Conservation (phyloP, 148 eudicot species). For the Rhododendron henanense region DNA sequence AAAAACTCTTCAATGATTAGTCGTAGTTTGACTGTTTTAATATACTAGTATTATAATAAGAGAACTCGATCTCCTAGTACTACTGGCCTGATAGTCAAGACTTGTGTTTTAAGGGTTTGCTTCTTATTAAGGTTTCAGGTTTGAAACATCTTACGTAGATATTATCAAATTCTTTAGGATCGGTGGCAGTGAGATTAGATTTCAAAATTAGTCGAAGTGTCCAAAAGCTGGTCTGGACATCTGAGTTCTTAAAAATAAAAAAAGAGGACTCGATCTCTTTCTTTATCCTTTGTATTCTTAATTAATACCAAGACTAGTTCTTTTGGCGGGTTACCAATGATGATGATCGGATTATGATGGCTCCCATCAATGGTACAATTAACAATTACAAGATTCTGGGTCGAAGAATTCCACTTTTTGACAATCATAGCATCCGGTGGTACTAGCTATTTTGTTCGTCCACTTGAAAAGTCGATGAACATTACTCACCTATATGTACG, state of each 20-base stretch:
- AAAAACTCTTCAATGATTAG: background rate
- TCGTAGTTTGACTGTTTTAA: background rate
- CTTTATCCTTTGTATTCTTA: background rate
- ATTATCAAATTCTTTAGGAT: too few relatives aligned
- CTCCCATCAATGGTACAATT: background rate
- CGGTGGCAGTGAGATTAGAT: too few relatives aligned
- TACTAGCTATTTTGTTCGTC: background rate
- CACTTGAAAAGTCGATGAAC: background rate
- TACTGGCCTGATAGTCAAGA: too few relatives aligned
- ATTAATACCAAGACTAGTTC: background rate
- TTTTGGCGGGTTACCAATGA: conserved; percentile 16
- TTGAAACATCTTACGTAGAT: too few relatives aligned
- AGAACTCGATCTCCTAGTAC: background rate
- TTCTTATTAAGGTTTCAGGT: too few relatives aligned
- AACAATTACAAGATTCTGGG: conserved; percentile 6
- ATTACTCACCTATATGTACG: background rate
- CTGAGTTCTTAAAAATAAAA: too few relatives aligned
- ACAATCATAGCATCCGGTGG: background rate
- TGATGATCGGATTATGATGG: conserved; percentile 9
- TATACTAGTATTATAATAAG: background rate
- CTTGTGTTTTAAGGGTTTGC: too few relatives aligned
- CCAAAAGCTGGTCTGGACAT: background rate
- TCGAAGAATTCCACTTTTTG: background rate
- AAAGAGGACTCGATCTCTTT: background rate
- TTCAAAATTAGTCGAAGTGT: too few relatives aligned